Percentiles rank a stretch among this genome's conserved stretches.
phyloP scores from a whole-genome alignment of 495 filamentous ascomycete species.

The Neurospora sp. region DNA sequence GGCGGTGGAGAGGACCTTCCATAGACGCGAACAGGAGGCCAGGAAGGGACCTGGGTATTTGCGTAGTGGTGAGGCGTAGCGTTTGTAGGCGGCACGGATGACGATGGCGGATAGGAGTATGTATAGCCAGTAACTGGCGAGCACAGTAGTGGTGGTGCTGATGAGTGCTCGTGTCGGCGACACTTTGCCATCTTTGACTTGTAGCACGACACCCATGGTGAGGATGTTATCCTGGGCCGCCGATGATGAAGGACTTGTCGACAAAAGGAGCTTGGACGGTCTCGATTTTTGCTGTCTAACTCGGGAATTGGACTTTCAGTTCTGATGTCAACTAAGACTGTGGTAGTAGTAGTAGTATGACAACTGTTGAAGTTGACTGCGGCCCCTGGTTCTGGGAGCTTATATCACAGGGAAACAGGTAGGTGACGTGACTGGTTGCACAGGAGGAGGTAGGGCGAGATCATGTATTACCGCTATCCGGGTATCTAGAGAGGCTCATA shows the following conservation, averaged over 20 bases:
- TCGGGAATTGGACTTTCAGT: background rate
- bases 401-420: conserved; percentile 3
- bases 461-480: background rate
- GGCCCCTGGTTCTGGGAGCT: background rate
- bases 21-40: conserved; percentile 37
- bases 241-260: background rate
- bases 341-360: background rate
- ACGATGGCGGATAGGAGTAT: conserved; percentile 22
- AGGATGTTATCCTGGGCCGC: background rate
- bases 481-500: background rate
- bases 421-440: background rate
- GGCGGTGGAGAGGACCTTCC: conserved; percentile 30
- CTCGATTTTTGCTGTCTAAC: conserved; percentile 1
- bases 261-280: background rate
- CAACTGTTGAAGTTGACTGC: conserved; percentile 24
- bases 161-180: conserved; percentile 21
- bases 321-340: background rate
- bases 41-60: conserved; percentile 41
- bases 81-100: conserved; percentile 25
- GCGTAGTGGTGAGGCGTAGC: conserved; percentile 36
- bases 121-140: conserved; percentile 26
- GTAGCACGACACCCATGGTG: conserved; percentile 22
- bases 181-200: conserved; percentile 16
- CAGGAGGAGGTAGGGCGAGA: background rate
- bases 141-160: conserved; percentile 13